phyloP scores from a whole-genome alignment of 2,329 filamentous ascomycete genomes.

The Penicillium olsonii region DNA sequence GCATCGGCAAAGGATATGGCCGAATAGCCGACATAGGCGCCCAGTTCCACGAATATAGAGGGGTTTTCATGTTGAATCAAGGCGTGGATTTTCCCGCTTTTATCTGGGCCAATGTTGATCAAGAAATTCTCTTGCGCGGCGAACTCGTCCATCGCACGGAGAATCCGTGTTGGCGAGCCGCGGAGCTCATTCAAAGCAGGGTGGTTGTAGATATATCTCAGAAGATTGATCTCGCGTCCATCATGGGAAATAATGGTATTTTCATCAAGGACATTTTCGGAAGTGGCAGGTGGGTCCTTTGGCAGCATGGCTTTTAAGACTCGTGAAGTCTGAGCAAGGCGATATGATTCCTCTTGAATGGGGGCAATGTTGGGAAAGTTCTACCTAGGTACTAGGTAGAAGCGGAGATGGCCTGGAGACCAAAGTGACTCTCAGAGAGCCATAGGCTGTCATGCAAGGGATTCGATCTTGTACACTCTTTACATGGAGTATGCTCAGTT shows the following conservation, averaged over 20 bases:
- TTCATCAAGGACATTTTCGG: slow-evolving; percentile 9
- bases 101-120: slow-evolving; percentile 16
- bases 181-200: slow-evolving; percentile 11
- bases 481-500: too few relatives aligned
- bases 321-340: too few relatives aligned
- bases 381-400: too few relatives aligned
- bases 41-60: slow-evolving; percentile 10
- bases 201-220: slow-evolving; percentile 13
- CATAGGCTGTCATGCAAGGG: too few relatives aligned
- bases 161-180: slow-evolving; percentile 8
- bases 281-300: too few relatives aligned
- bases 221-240: slow-evolving; percentile 14
- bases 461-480: too few relatives aligned
- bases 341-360: too few relatives aligned
- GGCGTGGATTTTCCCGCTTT: slow-evolving; percentile 5
- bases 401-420: too few relatives aligned
- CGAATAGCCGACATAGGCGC: slow-evolving; percentile 16
- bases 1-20: slow-evolving; percentile 12
- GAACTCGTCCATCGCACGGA: slow-evolving; percentile 15
- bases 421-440: too few relatives aligned
- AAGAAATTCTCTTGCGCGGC: slow-evolving; percentile 13
- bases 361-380: too few relatives aligned
- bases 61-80: slow-evolving; percentile 12
- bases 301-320: too few relatives aligned
- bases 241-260: slow-evolving; percentile 14